These are phyloP conservation scores for Fusarium pseudoanthophilum DNA, from an alignment of 2,329 filamentous ascomycete species.

Conservation along the genomic window DNA sequence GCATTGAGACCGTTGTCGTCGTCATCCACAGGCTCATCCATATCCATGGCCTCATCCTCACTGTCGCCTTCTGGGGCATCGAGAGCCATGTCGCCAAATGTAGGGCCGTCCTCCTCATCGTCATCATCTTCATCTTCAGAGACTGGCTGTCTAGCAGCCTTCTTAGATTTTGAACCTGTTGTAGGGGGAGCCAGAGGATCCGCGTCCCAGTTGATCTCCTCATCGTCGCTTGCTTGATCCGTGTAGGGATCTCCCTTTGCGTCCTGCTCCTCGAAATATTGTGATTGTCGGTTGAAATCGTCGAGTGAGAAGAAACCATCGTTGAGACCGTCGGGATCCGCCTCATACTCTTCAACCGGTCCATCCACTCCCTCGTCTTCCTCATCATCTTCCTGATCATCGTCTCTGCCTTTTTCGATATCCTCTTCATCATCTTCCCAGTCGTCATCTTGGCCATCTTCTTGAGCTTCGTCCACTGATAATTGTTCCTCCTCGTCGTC, in stretches of 20 bases:
- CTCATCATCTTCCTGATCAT: constrained; percentile 51
- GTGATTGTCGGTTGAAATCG: constrained; percentile 94
- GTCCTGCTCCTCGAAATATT: constrained; percentile 89
- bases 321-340: constrained; percentile 84
- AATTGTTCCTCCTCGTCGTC: constrained; percentile 43
- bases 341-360: constrained; percentile 59
- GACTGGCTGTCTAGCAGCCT: constrained; percentile 45
- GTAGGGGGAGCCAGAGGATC: constrained; percentile 70
- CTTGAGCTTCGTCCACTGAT: constrained; percentile 34
- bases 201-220: constrained; percentile 87
- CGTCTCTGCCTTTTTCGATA: constrained; percentile 45
- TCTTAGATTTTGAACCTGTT: constrained; percentile 43
- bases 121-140: constrained; percentile 61
- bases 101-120: constrained; percentile 81
- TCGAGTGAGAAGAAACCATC: constrained; percentile 99
- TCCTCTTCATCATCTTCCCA: constrained; percentile 54
- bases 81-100: constrained; percentile 82
- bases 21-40: constrained; percentile 62
- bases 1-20: constrained; percentile 76
- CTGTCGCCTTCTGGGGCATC: constrained; percentile 76
- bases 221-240: constrained; percentile 81
- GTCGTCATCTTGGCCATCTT: constrained; percentile 45
- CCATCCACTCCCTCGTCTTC: constrained; percentile 55
- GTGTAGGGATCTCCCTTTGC: constrained; percentile 78
- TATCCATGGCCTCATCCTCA: constrained; percentile 69